These are phyloP conservation scores for Polyplosphaeria fusca DNA, from an alignment of 495 filamentous ascomycete genomes.

Conservation along the genomic window DNA sequence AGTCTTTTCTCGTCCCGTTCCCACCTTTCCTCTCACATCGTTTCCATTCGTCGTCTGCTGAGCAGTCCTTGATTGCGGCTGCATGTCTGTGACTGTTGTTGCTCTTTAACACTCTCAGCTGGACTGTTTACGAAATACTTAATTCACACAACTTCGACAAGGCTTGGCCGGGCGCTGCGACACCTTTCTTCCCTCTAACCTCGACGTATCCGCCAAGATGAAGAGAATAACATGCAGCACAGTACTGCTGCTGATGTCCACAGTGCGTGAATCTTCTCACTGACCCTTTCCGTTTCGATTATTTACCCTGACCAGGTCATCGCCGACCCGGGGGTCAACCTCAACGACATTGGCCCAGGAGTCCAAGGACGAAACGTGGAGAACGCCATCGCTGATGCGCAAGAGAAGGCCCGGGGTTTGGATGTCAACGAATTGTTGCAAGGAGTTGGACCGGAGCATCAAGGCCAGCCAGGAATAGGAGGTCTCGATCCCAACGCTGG, in stretches of 20 bases:
- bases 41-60: constrained; percentile 29
- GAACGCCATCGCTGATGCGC: not conserved
- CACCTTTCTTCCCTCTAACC: not conserved
- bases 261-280: constrained; percentile 5
- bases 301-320: constrained; percentile 7
- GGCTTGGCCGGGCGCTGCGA: not conserved
- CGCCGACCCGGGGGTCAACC: constrained; percentile 8
- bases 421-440: no score
- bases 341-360: constrained; percentile 14
- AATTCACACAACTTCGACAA: not conserved
- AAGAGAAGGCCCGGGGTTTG: constrained; percentile 7
- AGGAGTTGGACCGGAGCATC: no score
- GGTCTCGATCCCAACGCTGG: no score
- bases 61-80: constrained; percentile 31
- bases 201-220: constrained; percentile 18
- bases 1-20: constrained; percentile 3
- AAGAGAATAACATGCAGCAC: constrained; percentile 23
- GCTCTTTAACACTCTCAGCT: constrained; percentile 21
- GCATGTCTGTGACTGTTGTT: constrained; percentile 28
- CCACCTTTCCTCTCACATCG: constrained; percentile 9
- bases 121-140: constrained; percentile 24
- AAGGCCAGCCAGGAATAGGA: no score
- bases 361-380: constrained; percentile 16
- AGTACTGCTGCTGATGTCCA: constrained; percentile 6
- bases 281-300: not conserved